These are phyloP conservation scores for Diaporthe sp. DNA, from an alignment of 2,329 filamentous ascomycete genomes.

Conservation along the genomic window DNA sequence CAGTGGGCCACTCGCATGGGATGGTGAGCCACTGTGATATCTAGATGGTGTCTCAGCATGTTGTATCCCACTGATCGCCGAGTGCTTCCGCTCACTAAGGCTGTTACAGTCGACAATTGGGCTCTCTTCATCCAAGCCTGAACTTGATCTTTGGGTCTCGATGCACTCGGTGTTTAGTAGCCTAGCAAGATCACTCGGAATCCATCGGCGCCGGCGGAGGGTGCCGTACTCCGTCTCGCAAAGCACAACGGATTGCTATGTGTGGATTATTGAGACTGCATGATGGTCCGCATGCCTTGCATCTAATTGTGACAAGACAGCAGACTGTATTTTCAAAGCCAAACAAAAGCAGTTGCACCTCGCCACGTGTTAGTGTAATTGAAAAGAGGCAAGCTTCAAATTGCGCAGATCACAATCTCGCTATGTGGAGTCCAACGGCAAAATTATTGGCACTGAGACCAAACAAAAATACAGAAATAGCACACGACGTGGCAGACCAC, in stretches of 20 bases:
- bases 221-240: not conserved
- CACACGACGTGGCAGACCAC: not conserved
- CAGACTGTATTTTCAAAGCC: not conserved
- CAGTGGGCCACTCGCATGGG: not conserved
- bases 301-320: not conserved
- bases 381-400: not conserved
- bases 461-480: not conserved
- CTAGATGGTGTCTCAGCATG: slow-evolving; percentile 1
- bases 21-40: not conserved
- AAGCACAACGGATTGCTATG: not conserved
- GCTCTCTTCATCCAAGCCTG: not conserved
- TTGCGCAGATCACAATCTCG: not conserved
- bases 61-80: not conserved
- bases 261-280: not conserved
- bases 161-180: not conserved
- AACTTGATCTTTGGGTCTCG: not conserved
- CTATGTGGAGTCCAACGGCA: not conserved
- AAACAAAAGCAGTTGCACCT: too few species aligned
- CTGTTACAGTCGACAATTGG: not conserved
- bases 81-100: not conserved
- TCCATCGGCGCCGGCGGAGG: not conserved
- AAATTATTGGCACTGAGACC: not conserved
- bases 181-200: not conserved
- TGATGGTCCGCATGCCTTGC: too few species aligned
- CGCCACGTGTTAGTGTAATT: too few species aligned